phyloP scores from a whole-genome alignment of 2,329 filamentous ascomycete species.

The Triangularia verruculosa region DNA sequence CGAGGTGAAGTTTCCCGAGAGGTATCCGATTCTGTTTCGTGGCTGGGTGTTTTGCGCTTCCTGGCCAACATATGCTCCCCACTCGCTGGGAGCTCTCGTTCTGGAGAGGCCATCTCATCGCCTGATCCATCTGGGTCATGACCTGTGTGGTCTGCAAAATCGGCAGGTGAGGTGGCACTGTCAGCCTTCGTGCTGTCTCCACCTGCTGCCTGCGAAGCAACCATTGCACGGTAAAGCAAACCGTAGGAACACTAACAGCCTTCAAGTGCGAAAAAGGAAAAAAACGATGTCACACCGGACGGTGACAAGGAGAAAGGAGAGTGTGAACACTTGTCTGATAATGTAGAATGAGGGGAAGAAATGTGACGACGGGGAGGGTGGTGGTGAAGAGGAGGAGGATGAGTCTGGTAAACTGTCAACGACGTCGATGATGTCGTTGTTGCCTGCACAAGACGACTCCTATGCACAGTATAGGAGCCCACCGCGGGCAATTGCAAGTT shows the following conservation, averaged over 20 bases:
- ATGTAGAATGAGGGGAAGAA: background rate
- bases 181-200: constrained; percentile 1
- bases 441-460: background rate
- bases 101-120: background rate
- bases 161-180: background rate
- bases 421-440: background rate
- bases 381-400: background rate
- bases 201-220: constrained; percentile 1
- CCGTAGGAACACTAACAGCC: background rate
- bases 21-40: background rate
- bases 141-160: background rate
- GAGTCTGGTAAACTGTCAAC: background rate
- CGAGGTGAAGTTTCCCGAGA: background rate
- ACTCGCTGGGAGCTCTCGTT: background rate
- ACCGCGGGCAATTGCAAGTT: background rate
- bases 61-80: background rate
- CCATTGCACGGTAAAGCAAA: constrained; percentile 11
- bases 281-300: constrained; percentile 5
- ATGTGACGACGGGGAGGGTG: background rate
- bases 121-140: background rate
- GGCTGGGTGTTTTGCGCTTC: background rate
- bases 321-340: constrained; percentile 29
- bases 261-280: constrained; percentile 15
- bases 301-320: constrained; percentile 8
- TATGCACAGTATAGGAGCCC: background rate